These are phyloP conservation scores for Annulohypoxylon stygium DNA, from an alignment of 495 filamentous ascomycete species.

Conservation along the genomic window DNA sequence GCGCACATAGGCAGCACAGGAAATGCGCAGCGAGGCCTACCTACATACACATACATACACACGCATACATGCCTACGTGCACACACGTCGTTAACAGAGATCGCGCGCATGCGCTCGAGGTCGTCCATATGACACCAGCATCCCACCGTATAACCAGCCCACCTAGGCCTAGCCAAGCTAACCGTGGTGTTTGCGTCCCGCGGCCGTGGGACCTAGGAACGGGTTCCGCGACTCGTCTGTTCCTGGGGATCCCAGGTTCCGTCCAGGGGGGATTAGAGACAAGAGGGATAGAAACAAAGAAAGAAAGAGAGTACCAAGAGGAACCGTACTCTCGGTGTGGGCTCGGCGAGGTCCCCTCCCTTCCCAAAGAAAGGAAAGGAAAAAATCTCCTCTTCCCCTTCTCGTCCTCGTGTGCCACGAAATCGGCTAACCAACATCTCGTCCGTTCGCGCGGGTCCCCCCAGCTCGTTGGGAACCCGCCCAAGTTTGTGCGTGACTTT, in stretches of 20 bases:
- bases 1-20: conserved; percentile 14
- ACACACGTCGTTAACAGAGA: conserved; percentile 10
- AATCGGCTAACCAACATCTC: conserved; percentile 31
- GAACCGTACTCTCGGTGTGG: conserved; percentile 27
- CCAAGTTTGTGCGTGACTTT: conserved; percentile 7
- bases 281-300: neutral
- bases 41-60: neutral
- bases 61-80: neutral
- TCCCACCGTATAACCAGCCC: neutral
- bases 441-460: conserved; percentile 27
- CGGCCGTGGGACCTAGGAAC: conserved; percentile 8
- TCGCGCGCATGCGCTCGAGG: conserved; percentile 39
- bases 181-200: conserved; percentile 19
- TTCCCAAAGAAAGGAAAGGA: neutral
- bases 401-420: conserved; percentile 14
- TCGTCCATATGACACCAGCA: conserved; percentile 28
- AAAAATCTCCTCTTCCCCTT: neutral
- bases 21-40: conserved; percentile 1
- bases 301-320: neutral
- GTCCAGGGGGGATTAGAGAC: neutral
- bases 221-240: conserved; percentile 9
- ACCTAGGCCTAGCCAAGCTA: neutral
- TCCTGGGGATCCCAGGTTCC: neutral
- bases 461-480: conserved; percentile 40
- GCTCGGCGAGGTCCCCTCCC: conserved; percentile 10